Evolutionary conservation across 164 flowering plant genomes (phyloP), one percentile per base, ranked within the genome.

Genomic region (Piper longum): DNA sequence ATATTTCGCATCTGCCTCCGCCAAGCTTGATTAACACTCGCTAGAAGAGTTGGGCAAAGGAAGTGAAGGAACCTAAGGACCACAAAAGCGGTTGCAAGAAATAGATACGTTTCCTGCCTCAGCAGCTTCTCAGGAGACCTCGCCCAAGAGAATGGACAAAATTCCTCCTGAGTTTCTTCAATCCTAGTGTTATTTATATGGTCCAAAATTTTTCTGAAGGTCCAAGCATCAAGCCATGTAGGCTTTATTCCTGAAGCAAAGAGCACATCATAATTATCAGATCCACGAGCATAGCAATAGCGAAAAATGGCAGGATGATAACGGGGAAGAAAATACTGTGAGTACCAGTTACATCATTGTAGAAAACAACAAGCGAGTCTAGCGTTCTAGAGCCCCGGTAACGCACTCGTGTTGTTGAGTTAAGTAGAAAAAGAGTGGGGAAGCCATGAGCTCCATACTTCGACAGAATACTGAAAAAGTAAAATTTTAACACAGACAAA

Each of bases 371-470:
- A 19, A 93, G 78, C 60, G 96, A 88, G 63, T 68, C 69, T 56
- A 85, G 70, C 3, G 79, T 77, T 58, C 96, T 83, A 48, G 87
- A 76, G 42, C 97, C 97, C 68, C 76, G 88, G 73, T 88, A 89
- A 1, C 89, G 87, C 57, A 79, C 75, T 43, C 88, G 85, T 78
- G 80, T 75, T 14, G 98, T 89, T 13, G 96, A 86, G 71, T 93
- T 93, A 41, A 82, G 64, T 57, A 93, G 82, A 68, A 89, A 78
- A 71, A 93, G 83, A 4, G 95, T 84, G 2, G 98, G 98, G 69
- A 89, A 93, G 54, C 98, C 97, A 79, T 83, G 96, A 75, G 90
- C 95, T 68, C 98, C 96, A 75, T 88, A 89, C 73, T 76, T 87
- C 0, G 96, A 84, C 41, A 93, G 80, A 19, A 77, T 80, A 80